Percentiles rank a stretch among this genome's conserved stretches.
These are phyloP conservation scores for Didymella lethalis DNA, from an alignment of 2,329 filamentous ascomycete genomes.

Conservation along the genomic window DNA sequence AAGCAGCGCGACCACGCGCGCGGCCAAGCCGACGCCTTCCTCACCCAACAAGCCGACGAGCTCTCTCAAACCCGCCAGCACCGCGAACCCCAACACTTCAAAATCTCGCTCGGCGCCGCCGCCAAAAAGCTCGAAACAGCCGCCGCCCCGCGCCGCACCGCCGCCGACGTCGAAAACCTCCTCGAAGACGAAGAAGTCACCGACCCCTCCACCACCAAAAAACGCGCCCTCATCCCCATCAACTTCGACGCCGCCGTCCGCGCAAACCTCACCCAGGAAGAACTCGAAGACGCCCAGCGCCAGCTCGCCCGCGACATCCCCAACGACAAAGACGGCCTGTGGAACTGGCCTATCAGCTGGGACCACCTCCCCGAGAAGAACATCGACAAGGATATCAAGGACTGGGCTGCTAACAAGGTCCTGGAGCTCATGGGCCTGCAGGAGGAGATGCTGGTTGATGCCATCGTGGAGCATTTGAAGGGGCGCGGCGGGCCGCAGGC, in stretches of 20 bases:
- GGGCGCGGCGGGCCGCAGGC: slow-evolving; percentile 77
- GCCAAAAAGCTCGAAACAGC: slow-evolving; percentile 74
- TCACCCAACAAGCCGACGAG: slow-evolving; percentile 83
- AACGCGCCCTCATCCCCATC: slow-evolving; percentile 70
- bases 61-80: slow-evolving; percentile 59
- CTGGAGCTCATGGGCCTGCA: slow-evolving; percentile 96
- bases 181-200: slow-evolving; percentile 85
- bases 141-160: slow-evolving; percentile 71
- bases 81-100: slow-evolving; percentile 75
- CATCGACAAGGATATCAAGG: slow-evolving; percentile 84
- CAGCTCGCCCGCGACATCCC: slow-evolving; percentile 91
- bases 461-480: slow-evolving; percentile 86
- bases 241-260: slow-evolving; percentile 56
- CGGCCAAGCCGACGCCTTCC: slow-evolving; percentile 88
- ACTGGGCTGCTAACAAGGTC: slow-evolving; percentile 98
- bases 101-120: slow-evolving; percentile 86
- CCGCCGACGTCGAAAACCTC: slow-evolving; percentile 92
- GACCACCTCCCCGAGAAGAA: slow-evolving; percentile 83
- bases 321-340: slow-evolving; percentile 82
- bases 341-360: slow-evolving; percentile 94
- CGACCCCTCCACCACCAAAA: slow-evolving; percentile 71
- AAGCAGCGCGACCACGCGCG: slow-evolving; percentile 79
- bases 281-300: slow-evolving; percentile 80
- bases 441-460: slow-evolving; percentile 92
- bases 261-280: slow-evolving; percentile 76